Base-by-base conservation (phyloP, 2,329 filamentous ascomycete genomes). In the Graphilbum sp. region DNA sequence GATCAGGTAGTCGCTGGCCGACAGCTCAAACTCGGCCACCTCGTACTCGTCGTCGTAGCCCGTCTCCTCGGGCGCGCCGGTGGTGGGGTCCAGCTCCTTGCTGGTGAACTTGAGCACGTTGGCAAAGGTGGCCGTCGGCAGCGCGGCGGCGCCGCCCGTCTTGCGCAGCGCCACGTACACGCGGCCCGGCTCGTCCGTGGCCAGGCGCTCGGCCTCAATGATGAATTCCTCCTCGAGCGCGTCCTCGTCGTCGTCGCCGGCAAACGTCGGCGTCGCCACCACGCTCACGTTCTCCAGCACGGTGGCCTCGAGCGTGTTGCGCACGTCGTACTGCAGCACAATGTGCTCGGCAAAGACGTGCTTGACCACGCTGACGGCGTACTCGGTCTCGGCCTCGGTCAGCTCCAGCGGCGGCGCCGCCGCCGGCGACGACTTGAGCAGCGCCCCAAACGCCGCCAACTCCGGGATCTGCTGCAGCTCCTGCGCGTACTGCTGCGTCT, bases 41-140 rank as follows among this genome's bases (percentile, higher is more conserved):
- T 95, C 84, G 54, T 98, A 98, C 62, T 98, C 90, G 52, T 98
- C 90, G 38, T 96, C 88, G 57, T 96, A 96, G 34, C 90, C 90
- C 34, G 64, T 70, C 15, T 93, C 86, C 57, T 98, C 90, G 1
- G 88, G 83, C 60, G 95, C 86, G 47, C 76, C 75, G n/a, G 84
- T 94, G 20, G 81, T 81, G 6, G 90, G 90, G 51, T 98, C 90
- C 47, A 98, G 90, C 61, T 98, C 90, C 63, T 95, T 96, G 66
- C 80, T 90, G 16, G 86, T 95, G 57, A 98, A 98, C 61, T 90
- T 95, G 54, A 98, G 79, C 30, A 84, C 66, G 59, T 96, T 98
- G 47, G 83, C 85, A 59, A 98, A 93, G 32, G 75, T 81, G 37
- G 79, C 76, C 18, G 81, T 67, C 5, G 86, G 77, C 56, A 92